Conservation (phyloP, 2,329 filamentous ascomycete genomes). For the Fusarium sp. region DNA sequence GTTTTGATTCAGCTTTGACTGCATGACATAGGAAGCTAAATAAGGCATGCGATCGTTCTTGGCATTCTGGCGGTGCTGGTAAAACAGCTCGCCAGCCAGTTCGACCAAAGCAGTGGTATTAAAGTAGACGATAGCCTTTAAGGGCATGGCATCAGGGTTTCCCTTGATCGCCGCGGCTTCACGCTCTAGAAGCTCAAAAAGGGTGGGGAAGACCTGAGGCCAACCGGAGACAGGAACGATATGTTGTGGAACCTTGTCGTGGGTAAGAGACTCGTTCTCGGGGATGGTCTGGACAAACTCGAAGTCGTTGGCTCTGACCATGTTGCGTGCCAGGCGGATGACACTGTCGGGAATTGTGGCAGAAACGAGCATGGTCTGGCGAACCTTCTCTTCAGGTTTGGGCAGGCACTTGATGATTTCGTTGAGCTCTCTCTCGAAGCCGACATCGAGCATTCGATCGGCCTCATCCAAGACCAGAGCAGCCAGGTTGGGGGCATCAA, state of each 20-base stretch:
- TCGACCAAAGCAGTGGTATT: conserved; percentile 80
- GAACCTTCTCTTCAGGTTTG: conserved; percentile 66
- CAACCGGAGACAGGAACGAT: conserved; percentile 73
- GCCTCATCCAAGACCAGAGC: conserved; percentile 97
- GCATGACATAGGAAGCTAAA: conserved; percentile 66
- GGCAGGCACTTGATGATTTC: conserved; percentile 73
- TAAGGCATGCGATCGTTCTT: conserved; percentile 48
- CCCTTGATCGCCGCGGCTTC: conserved; percentile 59
- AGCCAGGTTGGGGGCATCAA: conserved; percentile 82
- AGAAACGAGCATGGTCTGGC: conserved; percentile 95
- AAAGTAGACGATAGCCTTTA: conserved; percentile 97
- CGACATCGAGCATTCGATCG: conserved; percentile 98
- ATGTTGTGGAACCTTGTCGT: conserved; percentile 84
- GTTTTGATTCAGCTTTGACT: conserved; percentile 78
- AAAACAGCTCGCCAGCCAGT: conserved; percentile 65
- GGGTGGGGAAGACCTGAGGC: conserved; percentile 78
- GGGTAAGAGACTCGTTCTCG: conserved; percentile 84
- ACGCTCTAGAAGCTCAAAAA: conserved; percentile 78
- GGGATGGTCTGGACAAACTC: conserved; percentile 90
- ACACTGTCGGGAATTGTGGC: conserved; percentile 90
- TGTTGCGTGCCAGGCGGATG: conserved; percentile 77
- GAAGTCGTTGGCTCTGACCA: conserved; percentile 82
- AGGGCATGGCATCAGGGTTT: conserved; percentile 63
- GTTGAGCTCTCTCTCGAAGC: conserved; percentile 73
- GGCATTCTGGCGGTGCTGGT: conserved; percentile 52